Percentiles rank a stretch among this genome's conserved stretches.
phyloP scores from a whole-genome alignment of 2,329 filamentous ascomycete genomes.

The Diaporthe capsici region DNA sequence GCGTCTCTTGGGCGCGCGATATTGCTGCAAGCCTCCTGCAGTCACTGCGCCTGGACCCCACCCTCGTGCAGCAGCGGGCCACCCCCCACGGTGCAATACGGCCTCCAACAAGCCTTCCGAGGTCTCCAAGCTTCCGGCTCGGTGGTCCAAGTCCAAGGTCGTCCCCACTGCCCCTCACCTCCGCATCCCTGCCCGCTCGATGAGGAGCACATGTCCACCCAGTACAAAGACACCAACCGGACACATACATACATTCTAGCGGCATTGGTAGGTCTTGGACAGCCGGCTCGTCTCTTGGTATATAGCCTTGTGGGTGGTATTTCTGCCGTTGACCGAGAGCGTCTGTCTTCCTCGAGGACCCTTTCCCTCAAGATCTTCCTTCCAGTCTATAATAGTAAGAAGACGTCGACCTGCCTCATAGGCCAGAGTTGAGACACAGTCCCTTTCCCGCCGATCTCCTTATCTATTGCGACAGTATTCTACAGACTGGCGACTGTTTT shows the following conservation, averaged over 20 bases:
- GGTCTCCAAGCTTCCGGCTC: conserved; percentile 15
- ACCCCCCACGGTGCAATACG: conserved; percentile 21
- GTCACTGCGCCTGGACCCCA: conserved; percentile 33
- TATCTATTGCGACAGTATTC: conserved; percentile 33
- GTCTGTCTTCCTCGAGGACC: conserved; percentile 3
- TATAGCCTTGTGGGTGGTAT: conserved; percentile 27
- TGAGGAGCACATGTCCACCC: conserved; percentile 30
- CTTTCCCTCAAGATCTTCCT: not conserved
- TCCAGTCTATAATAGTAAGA: not conserved
- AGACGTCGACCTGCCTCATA: conserved; percentile 27
- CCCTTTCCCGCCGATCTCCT: conserved; percentile 1
- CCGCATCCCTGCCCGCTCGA: conserved; percentile 24
- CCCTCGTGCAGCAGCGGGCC: conserved; percentile 21
- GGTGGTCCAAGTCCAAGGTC: not conserved
- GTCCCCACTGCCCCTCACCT: conserved; percentile 33
- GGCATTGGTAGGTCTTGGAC: conserved; percentile 16
- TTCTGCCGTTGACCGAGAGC: conserved; percentile 14
- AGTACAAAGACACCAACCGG: conserved; percentile 7
- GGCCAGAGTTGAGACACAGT: conserved; percentile 10
- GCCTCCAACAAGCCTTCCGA: conserved; percentile 30
- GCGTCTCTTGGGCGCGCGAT: conserved; percentile 26
- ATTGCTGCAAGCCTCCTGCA: conserved; percentile 34
- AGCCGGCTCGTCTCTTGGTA: conserved; percentile 23
- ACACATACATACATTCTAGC: conserved; percentile 24
- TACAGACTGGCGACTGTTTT: conserved; percentile 20